Percentiles rank a stretch among this genome's conserved stretches.
Evolutionary conservation across 495 filamentous ascomycete species (phyloP).

Genomic region (Aspergillus cavernicola): DNA sequence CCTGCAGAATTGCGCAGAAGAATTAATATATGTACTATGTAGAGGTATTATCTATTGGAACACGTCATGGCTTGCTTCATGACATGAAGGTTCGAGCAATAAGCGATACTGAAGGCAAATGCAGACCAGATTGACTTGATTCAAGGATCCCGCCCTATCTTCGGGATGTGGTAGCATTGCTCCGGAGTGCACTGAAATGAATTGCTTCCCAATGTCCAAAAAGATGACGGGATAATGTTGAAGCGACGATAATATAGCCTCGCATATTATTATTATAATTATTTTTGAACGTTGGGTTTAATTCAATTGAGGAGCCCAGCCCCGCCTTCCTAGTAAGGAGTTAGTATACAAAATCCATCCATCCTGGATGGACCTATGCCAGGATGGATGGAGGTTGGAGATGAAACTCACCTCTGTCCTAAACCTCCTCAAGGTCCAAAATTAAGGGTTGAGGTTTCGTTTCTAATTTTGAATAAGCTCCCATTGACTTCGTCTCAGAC

Average conservation of each 20-base stretch:
- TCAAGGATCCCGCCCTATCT: too few relatives aligned
- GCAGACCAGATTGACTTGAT: too few relatives aligned
- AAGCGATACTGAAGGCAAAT: too few relatives aligned
- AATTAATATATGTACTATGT: not conserved
- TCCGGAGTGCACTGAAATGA: too few relatives aligned
- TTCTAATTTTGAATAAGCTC: not conserved
- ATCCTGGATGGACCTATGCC: too few relatives aligned
- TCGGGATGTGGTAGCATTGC: too few relatives aligned
- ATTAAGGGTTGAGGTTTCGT: not conserved
- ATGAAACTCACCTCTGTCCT: too few relatives aligned
- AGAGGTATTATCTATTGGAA: not conserved
- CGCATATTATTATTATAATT: too few relatives aligned
- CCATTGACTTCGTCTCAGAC: not conserved
- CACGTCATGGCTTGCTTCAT: not conserved
- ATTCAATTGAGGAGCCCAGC: not conserved
- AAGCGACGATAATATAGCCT: too few relatives aligned
- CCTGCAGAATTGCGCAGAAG: slow-evolving; percentile 5
- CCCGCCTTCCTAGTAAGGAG: slow-evolving; percentile 8
- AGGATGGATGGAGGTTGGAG: not conserved
- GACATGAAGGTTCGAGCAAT: not conserved
- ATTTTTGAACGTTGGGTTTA: not conserved
- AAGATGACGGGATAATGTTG: too few relatives aligned
- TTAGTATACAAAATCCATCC: slow-evolving; percentile 3
- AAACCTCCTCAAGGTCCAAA: too few relatives aligned
- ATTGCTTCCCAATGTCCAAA: too few relatives aligned